phyloP scores from a whole-genome alignment of 78 protist genomes.

The Dictyostelium purpureum region DNA sequence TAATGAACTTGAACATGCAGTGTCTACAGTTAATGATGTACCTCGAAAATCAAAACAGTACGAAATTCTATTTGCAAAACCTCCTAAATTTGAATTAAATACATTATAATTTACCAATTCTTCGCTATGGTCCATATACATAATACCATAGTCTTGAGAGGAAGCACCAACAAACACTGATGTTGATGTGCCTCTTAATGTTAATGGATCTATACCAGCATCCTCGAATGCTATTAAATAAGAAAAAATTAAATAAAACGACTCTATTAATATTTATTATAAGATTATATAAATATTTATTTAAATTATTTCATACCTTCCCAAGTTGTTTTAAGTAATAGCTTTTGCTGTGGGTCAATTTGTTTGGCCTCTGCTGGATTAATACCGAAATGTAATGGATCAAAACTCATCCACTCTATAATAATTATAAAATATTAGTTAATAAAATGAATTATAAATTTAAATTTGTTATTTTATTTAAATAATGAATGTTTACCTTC shows the following conservation, averaged over 20 bases:
- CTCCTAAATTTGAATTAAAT: not conserved
- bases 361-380: constrained; percentile 41
- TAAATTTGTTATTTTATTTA: too few species aligned
- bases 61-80: constrained; percentile 80
- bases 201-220: constrained; percentile 17
- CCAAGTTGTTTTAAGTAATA: constrained; percentile 71
- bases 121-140: not conserved
- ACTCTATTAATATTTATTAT: too few species aligned
- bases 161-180: constrained; percentile 63
- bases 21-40: constrained; percentile 87
- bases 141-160: not conserved
- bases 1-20: constrained; percentile 93
- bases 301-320: too few species aligned
- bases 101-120: too few species aligned
- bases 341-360: constrained; percentile 90
- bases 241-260: too few species aligned
- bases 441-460: too few species aligned
- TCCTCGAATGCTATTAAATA: constrained; percentile 82
- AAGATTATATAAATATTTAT: too few species aligned
- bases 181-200: constrained; percentile 11
- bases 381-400: too few species aligned
- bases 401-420: too few species aligned
- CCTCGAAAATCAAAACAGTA: constrained; percentile 86
- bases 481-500: too few species aligned
- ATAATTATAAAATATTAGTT: too few species aligned